Evolutionary conservation across 179 eudicot genomes (phyloP).

Genomic region (Patellifolia procumbens): DNA sequence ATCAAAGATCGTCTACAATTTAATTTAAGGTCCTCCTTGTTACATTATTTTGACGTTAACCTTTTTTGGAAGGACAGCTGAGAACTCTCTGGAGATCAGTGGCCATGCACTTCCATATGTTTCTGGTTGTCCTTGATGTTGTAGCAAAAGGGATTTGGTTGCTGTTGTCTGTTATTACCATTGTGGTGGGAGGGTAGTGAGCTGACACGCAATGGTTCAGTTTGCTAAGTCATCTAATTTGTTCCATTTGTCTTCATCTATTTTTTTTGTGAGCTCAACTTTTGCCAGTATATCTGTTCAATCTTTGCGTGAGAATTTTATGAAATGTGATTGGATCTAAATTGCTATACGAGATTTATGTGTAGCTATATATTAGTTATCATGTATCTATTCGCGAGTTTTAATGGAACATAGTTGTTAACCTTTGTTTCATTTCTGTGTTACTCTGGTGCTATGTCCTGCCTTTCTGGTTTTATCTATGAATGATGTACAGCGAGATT

Average conservation of each 20-base stretch:
- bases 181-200: not conserved
- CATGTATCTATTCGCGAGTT: not conserved
- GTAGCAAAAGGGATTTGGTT: not conserved
- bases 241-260: not conserved
- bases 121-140: not conserved
- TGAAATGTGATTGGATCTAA: not conserved
- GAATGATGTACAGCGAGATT: not conserved
- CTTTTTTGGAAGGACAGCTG: not conserved
- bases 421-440: not conserved
- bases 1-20: not conserved
- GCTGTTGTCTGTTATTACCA: not conserved
- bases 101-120: not conserved
- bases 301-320: not conserved
- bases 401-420: not conserved
- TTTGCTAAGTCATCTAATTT: not conserved
- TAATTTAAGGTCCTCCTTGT: not conserved
- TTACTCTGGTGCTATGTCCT: not conserved
- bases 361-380: not conserved
- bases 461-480: not conserved
- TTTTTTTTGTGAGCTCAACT: not conserved
- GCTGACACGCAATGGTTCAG: not conserved
- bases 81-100: not conserved
- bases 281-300: not conserved
- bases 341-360: not conserved
- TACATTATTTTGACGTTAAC: not conserved